phyloP scores from a whole-genome alignment of 148 eudicot genomes.

The Persicaria maculosa region DNA sequence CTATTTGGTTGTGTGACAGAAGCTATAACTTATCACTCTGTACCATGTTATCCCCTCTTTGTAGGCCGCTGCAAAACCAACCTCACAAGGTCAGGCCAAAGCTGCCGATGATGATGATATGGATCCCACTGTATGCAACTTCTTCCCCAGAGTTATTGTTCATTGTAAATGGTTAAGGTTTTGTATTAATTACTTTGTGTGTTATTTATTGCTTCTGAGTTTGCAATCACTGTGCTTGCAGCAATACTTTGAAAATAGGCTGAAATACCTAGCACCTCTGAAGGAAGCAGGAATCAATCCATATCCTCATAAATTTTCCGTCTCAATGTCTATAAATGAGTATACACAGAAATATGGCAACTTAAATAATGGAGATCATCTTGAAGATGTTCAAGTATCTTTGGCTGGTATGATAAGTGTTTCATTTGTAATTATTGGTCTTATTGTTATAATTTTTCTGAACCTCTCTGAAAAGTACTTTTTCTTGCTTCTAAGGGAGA shows the following conservation, averaged over 20 bases:
- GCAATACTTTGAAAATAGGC: constrained; percentile 87
- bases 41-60: neutral
- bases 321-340: constrained; percentile 40
- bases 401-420: constrained; percentile 51
- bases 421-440: neutral
- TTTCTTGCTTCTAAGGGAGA: constrained; percentile 44
- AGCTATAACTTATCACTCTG: neutral
- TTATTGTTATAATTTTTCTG: neutral
- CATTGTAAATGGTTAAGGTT: neutral
- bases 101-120: constrained; percentile 82
- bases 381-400: constrained; percentile 56
- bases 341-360: constrained; percentile 54
- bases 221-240: constrained; percentile 21
- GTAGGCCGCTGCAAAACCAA: constrained; percentile 44
- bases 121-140: constrained; percentile 71
- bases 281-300: constrained; percentile 73
- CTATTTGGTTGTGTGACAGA: neutral
- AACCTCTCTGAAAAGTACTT: neutral
- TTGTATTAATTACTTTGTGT: neutral
- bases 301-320: constrained; percentile 82
- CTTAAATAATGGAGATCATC: constrained; percentile 55
- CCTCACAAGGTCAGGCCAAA: constrained; percentile 35
- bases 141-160: neutral
- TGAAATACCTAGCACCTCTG: constrained; percentile 55
- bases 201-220: neutral